Evolutionary conservation across 805 yeast genomes (phyloP).

Genomic region (Candida manassasensis): DNA sequence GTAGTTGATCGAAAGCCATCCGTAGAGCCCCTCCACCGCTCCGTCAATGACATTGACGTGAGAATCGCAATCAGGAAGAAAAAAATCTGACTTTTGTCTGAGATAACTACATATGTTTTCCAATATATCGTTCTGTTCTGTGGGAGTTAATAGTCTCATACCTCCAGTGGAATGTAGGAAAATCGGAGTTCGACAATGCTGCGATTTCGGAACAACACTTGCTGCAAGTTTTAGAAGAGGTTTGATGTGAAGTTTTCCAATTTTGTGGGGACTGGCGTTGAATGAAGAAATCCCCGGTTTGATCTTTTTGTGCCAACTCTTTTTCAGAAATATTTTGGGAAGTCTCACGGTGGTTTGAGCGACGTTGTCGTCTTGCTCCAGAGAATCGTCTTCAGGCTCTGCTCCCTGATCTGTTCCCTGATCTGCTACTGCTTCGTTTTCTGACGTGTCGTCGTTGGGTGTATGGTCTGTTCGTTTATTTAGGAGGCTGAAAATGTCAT

Average conservation of each 20-base stretch:
- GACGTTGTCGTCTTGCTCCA: background rate
- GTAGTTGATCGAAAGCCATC: conserved; percentile 63
- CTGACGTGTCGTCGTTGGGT: too few species aligned
- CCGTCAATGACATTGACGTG: conserved; percentile 62
- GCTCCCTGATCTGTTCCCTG: background rate
- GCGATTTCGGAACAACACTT: conserved; percentile 53
- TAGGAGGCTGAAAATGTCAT: too few species aligned
- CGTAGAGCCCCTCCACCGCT: conserved; percentile 60
- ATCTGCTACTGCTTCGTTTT: background rate
- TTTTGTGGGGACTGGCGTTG: conserved; percentile 41
- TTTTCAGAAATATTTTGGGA: conserved; percentile 30
- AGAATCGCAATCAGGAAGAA: conserved; percentile 54
- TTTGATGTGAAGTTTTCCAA: conserved; percentile 50
- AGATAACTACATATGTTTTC: conserved; percentile 48
- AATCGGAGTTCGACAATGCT: conserved; percentile 59
- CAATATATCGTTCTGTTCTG: conserved; percentile 44
- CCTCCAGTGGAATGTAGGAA: conserved; percentile 71
- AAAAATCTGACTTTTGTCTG: conserved; percentile 43
- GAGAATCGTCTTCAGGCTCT: background rate
- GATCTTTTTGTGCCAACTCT: conserved; percentile 48
- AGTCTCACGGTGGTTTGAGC: conserved; percentile 6
- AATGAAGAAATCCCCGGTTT: conserved; percentile 57
- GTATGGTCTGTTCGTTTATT: too few species aligned
- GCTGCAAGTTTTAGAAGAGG: conserved; percentile 45
- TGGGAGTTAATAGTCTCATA: conserved; percentile 52